Evolutionary conservation across 192 early-diverging fungal genomes (phyloP), one percentile per base, ranked within the genome.

Genomic region (Rhizoclosmatium sp.): DNA sequence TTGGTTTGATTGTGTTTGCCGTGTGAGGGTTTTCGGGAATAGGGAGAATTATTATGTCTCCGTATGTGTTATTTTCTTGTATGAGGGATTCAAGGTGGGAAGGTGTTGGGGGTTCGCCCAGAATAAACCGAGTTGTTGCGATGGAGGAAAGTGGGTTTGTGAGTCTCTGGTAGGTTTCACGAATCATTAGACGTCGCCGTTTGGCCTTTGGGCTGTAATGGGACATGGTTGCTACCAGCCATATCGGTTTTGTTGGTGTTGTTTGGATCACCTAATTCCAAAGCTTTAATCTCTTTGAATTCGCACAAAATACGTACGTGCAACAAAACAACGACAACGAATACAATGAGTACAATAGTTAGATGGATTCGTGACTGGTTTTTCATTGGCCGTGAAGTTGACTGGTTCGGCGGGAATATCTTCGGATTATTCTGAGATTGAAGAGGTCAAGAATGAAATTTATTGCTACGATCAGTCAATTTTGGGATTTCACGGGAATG

Each of bases 181-280:
- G 67, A 21, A 69, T 69, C 21, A 46, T 41, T 41, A 45, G 21
- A 7, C 67, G 67, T 9, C 67, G 67, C 21, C 46, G 31, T 42
- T 19, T 44, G 4, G 67, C 67, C 39, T 23, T 10, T 44, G 42
- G 42, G 9, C 12, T 44, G 46, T 69, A 69, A 42, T 69, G 46
- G 10, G 67, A 69, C 31, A 69, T 69, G 19, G 67, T 69, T 7
- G 67, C 67, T 14, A 69, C 46, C 39, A 69, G 46, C 67, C 67
- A 69, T 31, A 31, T 31, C 31, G 31, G 31, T 31, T 31, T 31
- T 31, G 31, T 31, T 31, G 31, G 31, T 31, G 31, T 31, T 31
- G 31, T 31, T 31, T 31, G 31, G 0, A 31, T 31, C 31, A 31
- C 31, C 31, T 31, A 31, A 31, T 31, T 31, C 31, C 31, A 31